Evolutionary conservation across 768 basidiomycete species (phyloP).

Genomic region (Lyophyllum decastes): DNA sequence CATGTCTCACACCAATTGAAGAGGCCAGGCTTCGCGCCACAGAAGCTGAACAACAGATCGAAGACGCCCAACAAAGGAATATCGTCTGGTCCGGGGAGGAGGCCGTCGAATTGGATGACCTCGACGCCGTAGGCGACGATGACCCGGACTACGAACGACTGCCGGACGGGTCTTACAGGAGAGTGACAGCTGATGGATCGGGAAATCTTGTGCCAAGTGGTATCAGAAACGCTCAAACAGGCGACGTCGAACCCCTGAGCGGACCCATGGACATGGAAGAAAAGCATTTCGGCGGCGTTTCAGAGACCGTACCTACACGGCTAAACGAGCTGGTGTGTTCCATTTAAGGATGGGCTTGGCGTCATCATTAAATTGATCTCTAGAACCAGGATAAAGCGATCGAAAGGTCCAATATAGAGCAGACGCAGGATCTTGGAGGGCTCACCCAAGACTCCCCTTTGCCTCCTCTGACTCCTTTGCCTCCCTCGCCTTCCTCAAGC

Average conservation of each 20-base stretch:
- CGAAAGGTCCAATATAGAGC: slow-evolving; percentile 35
- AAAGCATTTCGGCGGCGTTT: slow-evolving; percentile 50
- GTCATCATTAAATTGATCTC: not conserved
- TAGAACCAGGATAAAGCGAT: slow-evolving; percentile 12
- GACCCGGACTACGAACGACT: slow-evolving; percentile 45
- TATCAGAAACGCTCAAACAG: slow-evolving; percentile 50
- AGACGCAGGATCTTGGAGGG: slow-evolving; percentile 38
- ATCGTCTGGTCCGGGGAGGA: slow-evolving; percentile 66
- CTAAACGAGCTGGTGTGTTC: slow-evolving; percentile 58
- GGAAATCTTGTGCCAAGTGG: slow-evolving; percentile 51
- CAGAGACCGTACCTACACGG: slow-evolving; percentile 51
- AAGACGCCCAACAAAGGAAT: slow-evolving; percentile 62
- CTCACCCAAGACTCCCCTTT: slow-evolving; percentile 11
- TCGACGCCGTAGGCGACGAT: slow-evolving; percentile 63
- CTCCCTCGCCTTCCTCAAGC: slow-evolving; percentile 4
- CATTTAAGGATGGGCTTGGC: not conserved
- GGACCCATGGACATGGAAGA: slow-evolving; percentile 35
- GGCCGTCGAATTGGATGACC: slow-evolving; percentile 48
- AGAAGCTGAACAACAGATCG: slow-evolving; percentile 58
- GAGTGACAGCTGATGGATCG: slow-evolving; percentile 15
- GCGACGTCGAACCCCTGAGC: slow-evolving; percentile 48
- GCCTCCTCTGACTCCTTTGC: slow-evolving; percentile 6
- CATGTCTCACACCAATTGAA: slow-evolving; percentile 55
- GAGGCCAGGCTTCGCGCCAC: slow-evolving; percentile 54
- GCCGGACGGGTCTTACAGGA: slow-evolving; percentile 37